phyloP scores from a whole-genome alignment of 2,329 filamentous ascomycete species.

The Colletotrichum agaves region DNA sequence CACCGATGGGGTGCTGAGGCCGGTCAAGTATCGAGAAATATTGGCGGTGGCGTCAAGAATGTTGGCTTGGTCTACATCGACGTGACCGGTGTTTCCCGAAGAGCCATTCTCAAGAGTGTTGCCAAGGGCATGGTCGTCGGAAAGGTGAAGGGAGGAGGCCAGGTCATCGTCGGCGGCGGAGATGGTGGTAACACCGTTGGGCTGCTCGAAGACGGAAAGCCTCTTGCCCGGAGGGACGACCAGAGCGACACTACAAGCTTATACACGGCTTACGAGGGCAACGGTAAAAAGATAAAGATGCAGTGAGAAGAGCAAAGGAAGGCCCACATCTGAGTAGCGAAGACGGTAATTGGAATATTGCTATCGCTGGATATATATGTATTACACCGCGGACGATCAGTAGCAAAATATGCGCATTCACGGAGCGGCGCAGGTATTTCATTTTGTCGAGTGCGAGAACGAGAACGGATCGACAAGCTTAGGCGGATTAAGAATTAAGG shows the following conservation, averaged over 20 bases:
- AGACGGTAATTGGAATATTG: neutral
- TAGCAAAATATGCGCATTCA: neutral
- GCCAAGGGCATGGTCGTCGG: slow-evolving; percentile 97
- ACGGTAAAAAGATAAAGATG: slow-evolving; percentile 46
- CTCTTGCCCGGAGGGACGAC: slow-evolving; percentile 23
- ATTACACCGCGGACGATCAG: neutral
- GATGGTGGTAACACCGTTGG: slow-evolving; percentile 48
- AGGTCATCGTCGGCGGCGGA: slow-evolving; percentile 78
- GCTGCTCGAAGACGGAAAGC: slow-evolving; percentile 40
- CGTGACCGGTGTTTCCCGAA: slow-evolving; percentile 88
- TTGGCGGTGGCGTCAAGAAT: slow-evolving; percentile 92
- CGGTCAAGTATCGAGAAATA: slow-evolving; percentile 76
- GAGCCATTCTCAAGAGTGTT: slow-evolving; percentile 91
- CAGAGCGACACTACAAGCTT: slow-evolving; percentile 43
- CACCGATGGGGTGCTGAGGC: slow-evolving; percentile 91
- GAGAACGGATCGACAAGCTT: neutral
- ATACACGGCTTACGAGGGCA: slow-evolving; percentile 43
- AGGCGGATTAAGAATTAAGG: neutral
- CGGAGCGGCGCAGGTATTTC: neutral
- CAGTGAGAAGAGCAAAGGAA: slow-evolving; percentile 1
- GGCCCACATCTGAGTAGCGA: neutral
- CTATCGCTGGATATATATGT: neutral
- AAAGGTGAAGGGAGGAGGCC: slow-evolving; percentile 77
- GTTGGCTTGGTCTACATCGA: slow-evolving; percentile 98
- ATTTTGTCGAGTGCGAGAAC: neutral